Percentiles rank a stretch among this genome's conserved stretches.
These are phyloP conservation scores for Leucaena leucocephala DNA, from an alignment of 306 rosid genomes.

Conservation along the genomic window DNA sequence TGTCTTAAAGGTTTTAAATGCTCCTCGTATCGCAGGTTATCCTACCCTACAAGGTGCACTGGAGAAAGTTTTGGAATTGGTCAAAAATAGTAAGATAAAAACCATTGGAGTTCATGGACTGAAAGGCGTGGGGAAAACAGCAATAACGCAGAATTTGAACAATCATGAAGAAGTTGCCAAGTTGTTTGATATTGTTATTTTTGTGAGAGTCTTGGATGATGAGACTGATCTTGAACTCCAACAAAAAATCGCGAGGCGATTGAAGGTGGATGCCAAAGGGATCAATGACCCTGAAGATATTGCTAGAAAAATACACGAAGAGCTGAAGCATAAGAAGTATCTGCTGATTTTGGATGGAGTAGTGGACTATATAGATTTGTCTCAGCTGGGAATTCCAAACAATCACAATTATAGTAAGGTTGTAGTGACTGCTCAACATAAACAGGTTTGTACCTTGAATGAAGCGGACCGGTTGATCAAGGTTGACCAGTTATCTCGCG, in stretches of 20 bases:
- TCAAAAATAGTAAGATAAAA: not conserved
- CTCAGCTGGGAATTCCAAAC: not conserved
- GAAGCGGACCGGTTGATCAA: not conserved
- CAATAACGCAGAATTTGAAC: slow-evolving; percentile 3
- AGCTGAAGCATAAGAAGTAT: slow-evolving; percentile 9
- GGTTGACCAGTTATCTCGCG: not conserved
- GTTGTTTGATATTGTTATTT: slow-evolving; percentile 20
- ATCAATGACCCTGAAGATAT: not conserved
- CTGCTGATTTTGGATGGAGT: slow-evolving; percentile 34
- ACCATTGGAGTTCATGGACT: not conserved
- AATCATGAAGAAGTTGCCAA: not conserved
- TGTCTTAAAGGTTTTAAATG: not conserved
- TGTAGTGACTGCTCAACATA: slow-evolving; percentile 2
- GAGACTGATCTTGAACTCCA: not conserved
- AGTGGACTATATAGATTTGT: not conserved
- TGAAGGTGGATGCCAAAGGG: not conserved
- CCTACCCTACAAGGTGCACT: slow-evolving; percentile 2
- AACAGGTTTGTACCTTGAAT: not conserved
- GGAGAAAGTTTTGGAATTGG: not conserved
- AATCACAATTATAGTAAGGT: not conserved
- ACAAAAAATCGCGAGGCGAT: slow-evolving; percentile 2
- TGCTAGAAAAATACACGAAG: not conserved
- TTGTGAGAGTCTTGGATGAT: not conserved
- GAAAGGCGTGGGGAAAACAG: slow-evolving; percentile 15
- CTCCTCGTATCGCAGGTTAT: not conserved